Conservation (phyloP, 371 early-diverging fungal genomes). For the Nematocida major region DNA sequence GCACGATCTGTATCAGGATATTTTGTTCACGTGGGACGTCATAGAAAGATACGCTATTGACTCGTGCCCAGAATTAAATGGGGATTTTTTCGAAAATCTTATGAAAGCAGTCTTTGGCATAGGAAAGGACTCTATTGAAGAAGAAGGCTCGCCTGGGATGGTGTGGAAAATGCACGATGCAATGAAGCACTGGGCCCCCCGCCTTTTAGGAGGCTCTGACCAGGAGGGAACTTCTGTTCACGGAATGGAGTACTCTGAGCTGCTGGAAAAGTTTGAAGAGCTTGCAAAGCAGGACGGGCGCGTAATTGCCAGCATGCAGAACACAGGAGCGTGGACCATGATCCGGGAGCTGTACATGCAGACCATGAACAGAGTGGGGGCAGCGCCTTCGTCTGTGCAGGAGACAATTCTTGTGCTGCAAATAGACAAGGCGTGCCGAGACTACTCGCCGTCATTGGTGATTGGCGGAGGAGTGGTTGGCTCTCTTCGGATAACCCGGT, state of each 20-base stretch:
- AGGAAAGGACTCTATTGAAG: not conserved
- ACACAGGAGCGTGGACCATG: conserved; percentile 13
- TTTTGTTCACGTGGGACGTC: no score
- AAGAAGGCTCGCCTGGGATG: not conserved
- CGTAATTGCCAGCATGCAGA: not conserved
- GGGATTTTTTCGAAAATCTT: conserved; percentile 30
- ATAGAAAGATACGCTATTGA: no score
- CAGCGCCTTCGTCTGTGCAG: not conserved
- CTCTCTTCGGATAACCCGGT: not conserved
- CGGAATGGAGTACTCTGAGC: not conserved
- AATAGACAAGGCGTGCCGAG: conserved; percentile 26
- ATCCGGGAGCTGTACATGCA: conserved; percentile 37
- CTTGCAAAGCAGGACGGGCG: not conserved
- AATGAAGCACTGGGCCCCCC: not conserved
- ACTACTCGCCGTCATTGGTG: not conserved
- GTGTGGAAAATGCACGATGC: not conserved
- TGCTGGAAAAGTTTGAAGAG: conserved; percentile 19
- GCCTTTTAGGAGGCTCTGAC: not conserved
- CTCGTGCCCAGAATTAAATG: not conserved
- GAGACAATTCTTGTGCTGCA: conserved; percentile 15
- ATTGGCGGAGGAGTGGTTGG: conserved; percentile 27
- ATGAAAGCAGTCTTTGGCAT: conserved; percentile 6
- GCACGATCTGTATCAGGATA: no score
- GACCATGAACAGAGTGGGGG: not conserved
- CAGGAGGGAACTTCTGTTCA: not conserved